phyloP scores from a whole-genome alignment of 2,329 filamentous ascomycete species.

The Fusarium acutatum region DNA sequence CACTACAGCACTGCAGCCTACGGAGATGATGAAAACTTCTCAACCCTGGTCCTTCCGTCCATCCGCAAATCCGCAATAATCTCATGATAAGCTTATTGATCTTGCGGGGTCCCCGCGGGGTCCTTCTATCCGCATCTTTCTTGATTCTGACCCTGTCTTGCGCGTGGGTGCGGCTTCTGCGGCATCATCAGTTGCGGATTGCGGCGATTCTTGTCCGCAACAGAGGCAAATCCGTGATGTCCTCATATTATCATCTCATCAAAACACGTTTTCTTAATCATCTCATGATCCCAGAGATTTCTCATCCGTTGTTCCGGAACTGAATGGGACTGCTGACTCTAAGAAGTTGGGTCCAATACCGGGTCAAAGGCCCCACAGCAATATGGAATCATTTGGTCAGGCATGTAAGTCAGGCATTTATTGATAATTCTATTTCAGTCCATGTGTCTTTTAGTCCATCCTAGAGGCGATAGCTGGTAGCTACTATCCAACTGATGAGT shows the following conservation, averaged over 20 bases:
- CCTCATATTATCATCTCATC: neutral
- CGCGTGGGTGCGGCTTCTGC: neutral
- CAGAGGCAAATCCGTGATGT: neutral
- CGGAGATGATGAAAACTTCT: too few relatives aligned
- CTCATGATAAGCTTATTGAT: neutral
- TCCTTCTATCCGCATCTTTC: neutral
- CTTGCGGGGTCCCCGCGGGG: neutral
- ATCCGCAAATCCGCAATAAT: neutral
- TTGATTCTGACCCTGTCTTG: neutral
- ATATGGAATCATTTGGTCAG: neutral
- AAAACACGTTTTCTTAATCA: rapidly evolving
- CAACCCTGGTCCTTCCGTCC: neutral
- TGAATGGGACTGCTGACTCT: too few relatives aligned
- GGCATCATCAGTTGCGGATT: neutral
- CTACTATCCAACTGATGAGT: too few relatives aligned
- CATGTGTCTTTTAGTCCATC: too few relatives aligned
- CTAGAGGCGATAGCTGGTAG: too few relatives aligned
- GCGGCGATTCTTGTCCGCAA: neutral
- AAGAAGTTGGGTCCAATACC: neutral
- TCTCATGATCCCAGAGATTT: neutral
- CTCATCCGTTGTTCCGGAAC: neutral
- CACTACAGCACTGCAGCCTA: rapidly evolving
- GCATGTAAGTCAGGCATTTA: neutral
- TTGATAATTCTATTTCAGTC: rapidly evolving
- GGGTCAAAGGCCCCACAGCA: neutral